phyloP scores from a whole-genome alignment of 2,329 filamentous ascomycete genomes.

The Trichoderma koningii region DNA sequence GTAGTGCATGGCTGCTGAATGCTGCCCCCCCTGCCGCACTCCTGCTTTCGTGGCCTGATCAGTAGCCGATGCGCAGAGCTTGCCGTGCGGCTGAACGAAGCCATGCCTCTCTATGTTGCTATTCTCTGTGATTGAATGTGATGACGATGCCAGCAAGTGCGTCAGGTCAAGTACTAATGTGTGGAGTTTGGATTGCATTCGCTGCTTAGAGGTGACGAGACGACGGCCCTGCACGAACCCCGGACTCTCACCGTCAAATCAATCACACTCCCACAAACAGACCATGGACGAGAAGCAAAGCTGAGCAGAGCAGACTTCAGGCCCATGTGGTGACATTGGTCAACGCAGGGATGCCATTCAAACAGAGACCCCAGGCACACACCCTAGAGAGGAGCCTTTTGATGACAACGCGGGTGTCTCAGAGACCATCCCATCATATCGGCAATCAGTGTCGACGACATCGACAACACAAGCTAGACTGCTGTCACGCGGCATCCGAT shows the following conservation, averaged over 20 bases:
- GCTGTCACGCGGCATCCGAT: constrained; percentile 5
- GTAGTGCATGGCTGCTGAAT: background rate
- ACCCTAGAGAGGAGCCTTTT: background rate
- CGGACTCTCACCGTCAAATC: constrained; percentile 14
- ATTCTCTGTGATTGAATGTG: background rate
- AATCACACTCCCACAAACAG: background rate
- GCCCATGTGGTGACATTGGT: background rate
- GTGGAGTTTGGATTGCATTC: constrained; percentile 1
- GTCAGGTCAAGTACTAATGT: background rate
- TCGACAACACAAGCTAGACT: background rate
- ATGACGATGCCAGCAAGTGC: background rate
- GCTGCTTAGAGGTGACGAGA: background rate
- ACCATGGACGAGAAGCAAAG: background rate
- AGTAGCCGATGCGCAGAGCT: background rate
- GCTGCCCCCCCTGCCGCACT: constrained; percentile 7
- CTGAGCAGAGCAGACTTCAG: no score
- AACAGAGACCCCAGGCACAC: background rate
- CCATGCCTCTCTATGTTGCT: background rate
- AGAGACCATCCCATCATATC: background rate
- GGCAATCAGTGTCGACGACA: background rate
- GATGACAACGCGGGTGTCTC: background rate
- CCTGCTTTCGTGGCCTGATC: background rate
- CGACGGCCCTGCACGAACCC: constrained; percentile 10
- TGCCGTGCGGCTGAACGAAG: background rate
- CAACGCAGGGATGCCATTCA: constrained; percentile 1